A percentile compares a stretch with the other conserved stretches of the same genome.
These are phyloP conservation scores for Ophiostoma sp. DNA, from an alignment of 2,329 filamentous ascomycete genomes.

Conservation along the genomic window DNA sequence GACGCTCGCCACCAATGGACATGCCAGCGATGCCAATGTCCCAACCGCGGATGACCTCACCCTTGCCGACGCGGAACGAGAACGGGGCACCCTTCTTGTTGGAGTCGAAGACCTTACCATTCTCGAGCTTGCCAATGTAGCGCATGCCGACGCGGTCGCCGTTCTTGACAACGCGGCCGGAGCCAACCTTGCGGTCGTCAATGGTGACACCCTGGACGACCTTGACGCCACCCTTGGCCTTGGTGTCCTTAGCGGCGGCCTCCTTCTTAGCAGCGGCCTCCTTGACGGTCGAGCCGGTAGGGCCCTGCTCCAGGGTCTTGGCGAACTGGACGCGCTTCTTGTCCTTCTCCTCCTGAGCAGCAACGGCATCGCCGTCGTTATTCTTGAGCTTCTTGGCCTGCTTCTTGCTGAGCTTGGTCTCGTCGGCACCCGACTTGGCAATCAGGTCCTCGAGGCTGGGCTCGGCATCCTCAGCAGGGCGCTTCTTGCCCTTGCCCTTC, in stretches of 20 bases:
- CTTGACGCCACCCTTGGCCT: constrained; percentile 61
- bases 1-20: constrained; percentile 88
- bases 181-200: constrained; percentile 92
- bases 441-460: constrained; percentile 82
- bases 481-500: constrained; percentile 77
- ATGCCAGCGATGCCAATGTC: constrained; percentile 93
- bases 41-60: constrained; percentile 99
- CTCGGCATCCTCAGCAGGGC: constrained; percentile 71
- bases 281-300: constrained; percentile 65
- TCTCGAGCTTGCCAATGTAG: constrained; percentile 95
- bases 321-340: constrained; percentile 99
- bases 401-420: constrained; percentile 87
- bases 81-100: constrained; percentile 99
- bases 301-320: constrained; percentile 97
- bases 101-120: constrained; percentile 94
- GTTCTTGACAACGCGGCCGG: constrained; percentile 81
- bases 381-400: constrained; percentile 98
- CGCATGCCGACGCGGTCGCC: constrained; percentile 90
- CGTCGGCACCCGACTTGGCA: constrained; percentile 65
- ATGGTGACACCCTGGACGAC: constrained; percentile 85
- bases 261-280: constrained; percentile 40
- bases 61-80: constrained; percentile 88
- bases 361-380: constrained; percentile 87
- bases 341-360: constrained; percentile 61
- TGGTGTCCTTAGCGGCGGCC: constrained; percentile 35